Evolutionary conservation across 768 basidiomycete species (phyloP).

Genomic region (Suillus spraguei): DNA sequence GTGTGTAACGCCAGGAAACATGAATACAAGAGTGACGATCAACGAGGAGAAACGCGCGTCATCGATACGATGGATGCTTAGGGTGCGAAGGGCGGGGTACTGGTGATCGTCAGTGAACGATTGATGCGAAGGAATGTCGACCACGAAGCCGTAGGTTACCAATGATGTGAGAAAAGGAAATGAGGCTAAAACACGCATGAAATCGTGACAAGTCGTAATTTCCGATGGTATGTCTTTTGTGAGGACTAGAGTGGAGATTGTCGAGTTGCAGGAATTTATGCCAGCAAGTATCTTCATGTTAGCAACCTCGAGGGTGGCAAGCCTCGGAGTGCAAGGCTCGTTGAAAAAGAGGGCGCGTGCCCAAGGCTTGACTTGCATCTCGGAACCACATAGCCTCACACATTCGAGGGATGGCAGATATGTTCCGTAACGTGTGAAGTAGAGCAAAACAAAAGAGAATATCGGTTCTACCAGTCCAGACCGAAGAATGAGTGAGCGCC

Average conservation of each 20-base stretch:
- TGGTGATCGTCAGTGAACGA: not conserved
- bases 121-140: not conserved
- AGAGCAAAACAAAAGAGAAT: not conserved
- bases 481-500: constrained; percentile 1
- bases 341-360: not conserved
- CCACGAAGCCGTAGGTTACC: not conserved
- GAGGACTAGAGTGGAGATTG: not conserved
- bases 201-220: not conserved
- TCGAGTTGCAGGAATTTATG: not conserved
- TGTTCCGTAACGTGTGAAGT: not conserved
- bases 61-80: not conserved
- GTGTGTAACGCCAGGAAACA: not conserved
- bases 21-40: not conserved
- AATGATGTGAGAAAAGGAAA: not conserved
- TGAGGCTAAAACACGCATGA: not conserved
- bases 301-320: not conserved
- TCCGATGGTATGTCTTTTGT: not conserved
- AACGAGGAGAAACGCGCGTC: not conserved
- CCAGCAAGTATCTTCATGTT: not conserved
- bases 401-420: not conserved
- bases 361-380: not conserved
- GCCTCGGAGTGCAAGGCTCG: not conserved
- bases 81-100: not conserved
- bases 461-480: not conserved
- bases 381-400: not conserved